phyloP scores from a whole-genome alignment of 1,139 yeast species.

The Blastobotrys proliferans region DNA sequence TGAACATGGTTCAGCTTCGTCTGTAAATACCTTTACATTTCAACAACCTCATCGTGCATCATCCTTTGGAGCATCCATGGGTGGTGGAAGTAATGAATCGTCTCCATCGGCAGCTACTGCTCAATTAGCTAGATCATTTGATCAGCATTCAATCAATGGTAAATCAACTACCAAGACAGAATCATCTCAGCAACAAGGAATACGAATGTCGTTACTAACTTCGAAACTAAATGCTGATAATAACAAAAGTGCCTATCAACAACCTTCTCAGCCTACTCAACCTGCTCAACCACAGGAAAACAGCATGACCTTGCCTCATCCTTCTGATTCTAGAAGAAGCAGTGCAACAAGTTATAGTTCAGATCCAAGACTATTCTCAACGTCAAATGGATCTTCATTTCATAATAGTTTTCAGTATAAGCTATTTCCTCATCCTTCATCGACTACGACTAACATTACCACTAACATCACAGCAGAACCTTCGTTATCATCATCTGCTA shows the following conservation, averaged over 20 bases:
- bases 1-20: not conserved
- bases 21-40: not conserved
- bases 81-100: too few species aligned
- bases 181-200: slow-evolving; percentile 11
- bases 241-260: slow-evolving; percentile 5
- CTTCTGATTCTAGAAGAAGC: slow-evolving; percentile 7
- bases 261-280: slow-evolving; percentile 4
- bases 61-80: not conserved
- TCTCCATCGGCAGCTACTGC: too few species aligned
- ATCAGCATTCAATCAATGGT: too few species aligned
- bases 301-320: slow-evolving; percentile 10
- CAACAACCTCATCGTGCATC: not conserved
- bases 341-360: slow-evolving; percentile 11
- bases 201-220: slow-evolving; percentile 13
- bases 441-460: slow-evolving; percentile 30
- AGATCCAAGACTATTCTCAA: slow-evolving; percentile 13
- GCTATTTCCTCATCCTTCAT: slow-evolving; percentile 28
- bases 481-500: not conserved
- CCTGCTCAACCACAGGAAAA: not conserved
- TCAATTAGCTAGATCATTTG: too few species aligned
- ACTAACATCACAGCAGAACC: slow-evolving; percentile 21
- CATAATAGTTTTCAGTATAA: slow-evolving; percentile 16
- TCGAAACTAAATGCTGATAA: slow-evolving; percentile 14
- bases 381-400: slow-evolving; percentile 10
- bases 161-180: too few species aligned